These are phyloP conservation scores for Saccharum spontaneum DNA, from an alignment of 176 grass and related monocot genomes.

Conservation along the genomic window DNA sequence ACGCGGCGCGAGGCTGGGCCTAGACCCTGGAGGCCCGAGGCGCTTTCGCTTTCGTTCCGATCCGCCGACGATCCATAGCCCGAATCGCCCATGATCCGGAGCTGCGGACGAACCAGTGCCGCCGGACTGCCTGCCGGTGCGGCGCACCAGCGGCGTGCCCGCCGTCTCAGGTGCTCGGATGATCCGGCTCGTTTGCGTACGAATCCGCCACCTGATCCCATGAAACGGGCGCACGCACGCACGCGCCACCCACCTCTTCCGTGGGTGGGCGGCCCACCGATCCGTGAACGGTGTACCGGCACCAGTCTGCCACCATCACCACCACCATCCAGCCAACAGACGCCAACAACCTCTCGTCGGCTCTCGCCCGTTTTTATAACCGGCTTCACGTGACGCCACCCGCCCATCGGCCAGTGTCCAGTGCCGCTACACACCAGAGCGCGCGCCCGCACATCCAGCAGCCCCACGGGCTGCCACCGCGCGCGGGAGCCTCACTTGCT, in stretches of 20 bases:
- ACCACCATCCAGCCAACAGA: neutral
- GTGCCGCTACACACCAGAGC: neutral
- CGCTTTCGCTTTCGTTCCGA: neutral
- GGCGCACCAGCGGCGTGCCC: neutral
- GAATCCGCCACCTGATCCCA: neutral
- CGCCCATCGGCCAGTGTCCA: neutral
- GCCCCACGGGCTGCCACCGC: neutral
- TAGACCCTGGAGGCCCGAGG: too few species aligned
- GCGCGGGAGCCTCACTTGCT: neutral
- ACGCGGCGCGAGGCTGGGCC: too few species aligned
- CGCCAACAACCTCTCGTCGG: neutral
- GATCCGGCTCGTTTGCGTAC: neutral
- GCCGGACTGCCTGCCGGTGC: neutral
- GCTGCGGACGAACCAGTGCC: too few species aligned
- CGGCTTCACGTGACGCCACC: neutral
- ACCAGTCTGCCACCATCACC: neutral
- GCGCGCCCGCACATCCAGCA: too few species aligned
- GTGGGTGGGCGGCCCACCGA: conserved; percentile 22
- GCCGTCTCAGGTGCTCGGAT: neutral
- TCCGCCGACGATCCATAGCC: too few species aligned
- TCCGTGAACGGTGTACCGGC: neutral
- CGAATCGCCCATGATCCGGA: too few species aligned
- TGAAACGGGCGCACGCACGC: neutral
- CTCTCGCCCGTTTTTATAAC: neutral
- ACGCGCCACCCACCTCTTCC: neutral